These are phyloP conservation scores for Petunia hybrid DNA, from an alignment of 305 asterid genomes.

Conservation along the genomic window DNA sequence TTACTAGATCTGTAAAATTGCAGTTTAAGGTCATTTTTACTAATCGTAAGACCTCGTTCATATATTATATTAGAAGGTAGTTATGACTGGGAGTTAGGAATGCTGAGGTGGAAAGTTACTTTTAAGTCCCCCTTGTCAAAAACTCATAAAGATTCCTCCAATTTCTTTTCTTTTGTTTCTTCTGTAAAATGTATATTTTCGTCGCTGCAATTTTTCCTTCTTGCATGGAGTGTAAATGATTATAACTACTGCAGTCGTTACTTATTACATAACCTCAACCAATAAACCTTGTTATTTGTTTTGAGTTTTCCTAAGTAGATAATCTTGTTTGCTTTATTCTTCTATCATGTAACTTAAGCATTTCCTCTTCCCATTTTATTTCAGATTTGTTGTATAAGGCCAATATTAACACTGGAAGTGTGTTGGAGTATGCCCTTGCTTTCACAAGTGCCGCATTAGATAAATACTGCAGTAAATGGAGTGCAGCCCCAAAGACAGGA, in stretches of 20 bases:
- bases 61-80: background rate
- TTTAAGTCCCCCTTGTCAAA: background rate
- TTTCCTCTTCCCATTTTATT: constrained; percentile 26
- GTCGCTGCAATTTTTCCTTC: background rate
- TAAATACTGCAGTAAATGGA: constrained; percentile 95
- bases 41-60: background rate
- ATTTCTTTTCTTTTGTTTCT: background rate
- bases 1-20: background rate
- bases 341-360: background rate
- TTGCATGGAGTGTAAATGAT: background rate
- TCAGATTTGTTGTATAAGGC: constrained; percentile 94
- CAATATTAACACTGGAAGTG: constrained; percentile 93
- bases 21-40: background rate
- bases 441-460: constrained; percentile 97
- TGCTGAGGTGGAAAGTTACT: background rate
- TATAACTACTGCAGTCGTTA: background rate
- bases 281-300: background rate
- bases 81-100: background rate
- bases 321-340: constrained; percentile 7
- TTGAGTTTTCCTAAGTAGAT: background rate
- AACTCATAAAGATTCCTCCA: background rate
- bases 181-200: background rate
- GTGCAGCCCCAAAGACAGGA: constrained; percentile 92
- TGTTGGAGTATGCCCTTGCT: constrained; percentile 95
- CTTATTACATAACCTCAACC: background rate